phyloP scores from a whole-genome alignment of 306 rosid genomes.

The Styphnolobium japonicum region DNA sequence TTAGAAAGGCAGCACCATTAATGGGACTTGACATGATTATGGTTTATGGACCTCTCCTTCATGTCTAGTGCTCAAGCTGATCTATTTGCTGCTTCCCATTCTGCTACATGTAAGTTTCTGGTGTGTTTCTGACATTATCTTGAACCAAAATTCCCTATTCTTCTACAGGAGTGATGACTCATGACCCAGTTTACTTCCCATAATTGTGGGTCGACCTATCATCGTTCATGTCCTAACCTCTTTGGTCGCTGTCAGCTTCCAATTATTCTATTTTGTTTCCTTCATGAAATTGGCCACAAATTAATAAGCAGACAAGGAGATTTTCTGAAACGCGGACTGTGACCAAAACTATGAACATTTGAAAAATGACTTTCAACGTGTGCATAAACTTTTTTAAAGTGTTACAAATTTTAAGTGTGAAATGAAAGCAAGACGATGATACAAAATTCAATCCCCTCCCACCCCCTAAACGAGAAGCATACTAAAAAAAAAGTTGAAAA shows the following conservation, averaged over 20 bases:
- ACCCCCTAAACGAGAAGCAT: no score
- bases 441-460: not conserved
- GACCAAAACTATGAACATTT: not conserved
- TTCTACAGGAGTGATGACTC: not conserved
- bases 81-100: not conserved
- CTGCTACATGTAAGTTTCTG: not conserved
- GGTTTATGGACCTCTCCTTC: not conserved
- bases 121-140: not conserved
- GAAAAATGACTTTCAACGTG: constrained; percentile 2
- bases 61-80: not conserved
- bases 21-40: not conserved
- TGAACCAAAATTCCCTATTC: not conserved
- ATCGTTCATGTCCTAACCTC: not conserved
- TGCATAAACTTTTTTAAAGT: not conserved
- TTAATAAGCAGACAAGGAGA: not conserved
- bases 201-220: not conserved
- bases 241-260: not conserved
- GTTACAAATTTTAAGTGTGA: not conserved
- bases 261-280: not conserved
- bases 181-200: not conserved
- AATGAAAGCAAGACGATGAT: not conserved
- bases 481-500: no score
- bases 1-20: not conserved
- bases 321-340: not conserved
- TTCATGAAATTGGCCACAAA: not conserved